Percentiles rank a stretch among this genome's conserved stretches.
Conservation (phyloP, 768 basidiomycete species). For the Leccinum variicolor region DNA sequence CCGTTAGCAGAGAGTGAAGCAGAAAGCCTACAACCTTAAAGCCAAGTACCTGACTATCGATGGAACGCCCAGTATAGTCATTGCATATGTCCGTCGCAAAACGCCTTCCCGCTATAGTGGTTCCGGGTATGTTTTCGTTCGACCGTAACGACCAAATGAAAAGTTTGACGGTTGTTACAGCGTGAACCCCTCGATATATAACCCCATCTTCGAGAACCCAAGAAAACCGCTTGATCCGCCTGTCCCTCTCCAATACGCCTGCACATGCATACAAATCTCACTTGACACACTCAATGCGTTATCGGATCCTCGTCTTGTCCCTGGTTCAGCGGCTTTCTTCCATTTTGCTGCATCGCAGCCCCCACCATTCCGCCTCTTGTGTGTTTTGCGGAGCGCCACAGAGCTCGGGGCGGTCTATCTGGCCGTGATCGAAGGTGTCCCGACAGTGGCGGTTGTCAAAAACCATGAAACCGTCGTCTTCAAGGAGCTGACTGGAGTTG, state of each 20-base stretch:
- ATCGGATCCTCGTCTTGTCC: conserved; percentile 39
- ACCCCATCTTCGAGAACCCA: conserved; percentile 30
- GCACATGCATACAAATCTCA: conserved; percentile 40
- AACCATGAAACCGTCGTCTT: conserved; percentile 40
- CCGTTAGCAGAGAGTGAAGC: conserved; percentile 47
- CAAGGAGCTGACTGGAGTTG: conserved; percentile 37
- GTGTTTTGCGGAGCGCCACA: conserved; percentile 34
- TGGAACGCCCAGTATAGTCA: conserved; percentile 48
- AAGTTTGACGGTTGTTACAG: conserved; percentile 14
- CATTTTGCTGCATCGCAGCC: conserved; percentile 32
- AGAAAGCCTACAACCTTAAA: conserved; percentile 54
- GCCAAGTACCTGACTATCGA: conserved; percentile 56
- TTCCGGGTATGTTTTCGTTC: conserved; percentile 15
- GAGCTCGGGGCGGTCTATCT: conserved; percentile 39
- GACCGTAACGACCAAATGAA: not conserved
- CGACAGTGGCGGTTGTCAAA: conserved; percentile 43
- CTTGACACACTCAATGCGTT: conserved; percentile 43
- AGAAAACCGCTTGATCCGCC: conserved; percentile 41
- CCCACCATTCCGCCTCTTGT: conserved; percentile 41
- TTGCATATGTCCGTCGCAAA: conserved; percentile 48
- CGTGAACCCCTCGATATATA: conserved; percentile 31
- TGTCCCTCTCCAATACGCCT: conserved; percentile 42
- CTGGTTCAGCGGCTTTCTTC: conserved; percentile 38
- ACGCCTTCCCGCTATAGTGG: conserved; percentile 13
- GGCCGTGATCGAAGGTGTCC: conserved; percentile 40